Base-by-base conservation (phyloP, 306 rosid species). In the Cicer bijugum region DNA sequence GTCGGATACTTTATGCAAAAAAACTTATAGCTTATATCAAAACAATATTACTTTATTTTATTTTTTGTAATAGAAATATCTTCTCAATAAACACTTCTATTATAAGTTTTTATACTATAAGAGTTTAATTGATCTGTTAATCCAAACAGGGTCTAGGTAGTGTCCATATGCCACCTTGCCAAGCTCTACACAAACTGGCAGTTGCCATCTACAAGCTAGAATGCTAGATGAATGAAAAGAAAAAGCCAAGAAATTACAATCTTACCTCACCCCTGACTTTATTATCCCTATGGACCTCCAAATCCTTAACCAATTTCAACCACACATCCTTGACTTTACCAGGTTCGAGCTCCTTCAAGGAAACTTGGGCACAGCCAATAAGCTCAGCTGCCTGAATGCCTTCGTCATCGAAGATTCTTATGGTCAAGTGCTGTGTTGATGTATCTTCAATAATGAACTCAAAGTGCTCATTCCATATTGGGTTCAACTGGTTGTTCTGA, bases 391-490 rank as follows among this genome's bases (percentile, higher is more conserved):
- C 89, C 71, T 88, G 92, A 81, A 94, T 33, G 44, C 97, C 98
- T 77, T 94, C 97, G 14, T 94, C 91, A 63, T 94, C 97, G 9
- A 86, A 91, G 62, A 94, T 15, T 82, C 96, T 87, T 78, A 94
- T 35, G n/a, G 97, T 89, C 90, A 94, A 87, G 76, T 85, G 85
- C 55, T 94, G 97, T 15, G 97, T 86, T 28, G 84, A 70, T 35
- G 58, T 74, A 80, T 94, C 98, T 82, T 91, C 98, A 65, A 94
- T 86, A 7, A 80, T 10, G 78, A 94, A 91, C 77, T 94, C 92
- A 50, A 82, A 94, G 84, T 94, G 91, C 79, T 94, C 97, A 63
- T 94, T 94, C 98, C 98, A 94, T 67, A 94, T 77, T 69, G 97
- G 98, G 83, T 87, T 94, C 89, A 94, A 74, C 74, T 94, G 81